Base-by-base conservation (phyloP, 2,329 filamentous ascomycete genomes). In the Rhinocladiella similis region DNA sequence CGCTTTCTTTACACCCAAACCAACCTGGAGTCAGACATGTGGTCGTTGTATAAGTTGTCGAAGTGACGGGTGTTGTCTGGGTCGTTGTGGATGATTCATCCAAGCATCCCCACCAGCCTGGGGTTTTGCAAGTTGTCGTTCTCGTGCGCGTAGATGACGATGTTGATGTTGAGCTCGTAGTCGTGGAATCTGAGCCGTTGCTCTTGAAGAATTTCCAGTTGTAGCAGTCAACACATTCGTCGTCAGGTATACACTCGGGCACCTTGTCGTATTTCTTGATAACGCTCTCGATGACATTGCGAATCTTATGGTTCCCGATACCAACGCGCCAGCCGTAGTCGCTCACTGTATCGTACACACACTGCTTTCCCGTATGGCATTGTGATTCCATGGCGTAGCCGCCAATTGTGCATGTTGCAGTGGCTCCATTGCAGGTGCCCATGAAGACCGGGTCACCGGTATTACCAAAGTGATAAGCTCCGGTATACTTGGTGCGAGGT, bases 171-270 rank as follows among this genome's bases (percentile, higher is more conserved):
- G 83, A 78, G 0, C 70, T 79, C 0, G 85, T 85, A 0, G 87
- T 89, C 0, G 86, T 91, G 1, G 80, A 82, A 61, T 92, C 88
- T 1, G 89, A 94, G 27, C 89, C 89, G 69, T 97, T 97, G 70
- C 91, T 96, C 72, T 92, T 88, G 68, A 90, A 95, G 79, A 91
- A 96, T 68, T 96, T 95, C 94, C 94, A 97, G 54, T 88, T 86
- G 56, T 84, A 90, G 68, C 93, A 97, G 70, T 99, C 94, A 39
- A 89, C 85, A 70, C 94, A 97, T 62, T 85, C 79, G 50, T 91
- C 87, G 19, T 93, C 92, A 27, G 82, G 79, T 52, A 82, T 82
- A 72, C 94, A 97, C 63, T 83, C 76, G 0, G 94, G 89, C 0
- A 95, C 90, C 3, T 80, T 76, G 60, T 95, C 88, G 67, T 97